Base-by-base conservation (phyloP, 768 basidiomycete genomes). In the Rubroboletus pulcherrimus region DNA sequence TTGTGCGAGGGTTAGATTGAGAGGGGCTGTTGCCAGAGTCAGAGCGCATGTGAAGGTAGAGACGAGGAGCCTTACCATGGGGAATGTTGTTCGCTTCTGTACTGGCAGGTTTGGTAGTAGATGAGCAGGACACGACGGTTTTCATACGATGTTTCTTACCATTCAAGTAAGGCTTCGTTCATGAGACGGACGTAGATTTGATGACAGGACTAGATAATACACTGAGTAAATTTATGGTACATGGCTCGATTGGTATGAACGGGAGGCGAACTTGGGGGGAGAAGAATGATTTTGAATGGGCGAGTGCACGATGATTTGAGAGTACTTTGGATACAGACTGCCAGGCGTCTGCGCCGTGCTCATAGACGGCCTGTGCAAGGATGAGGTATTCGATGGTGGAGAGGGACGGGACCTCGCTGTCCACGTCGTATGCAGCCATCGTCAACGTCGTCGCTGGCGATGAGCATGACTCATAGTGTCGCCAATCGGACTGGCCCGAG, bases 341-440 rank as follows among this genome's bases (percentile, higher is more conserved):
- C 93, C 93, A 94, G 5, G 78, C 78, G 44, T 78, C 73, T 35
- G 83, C 75, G 14, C 93, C 93, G 53, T 86, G 77, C 66, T 94
- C 90, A 71, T 90, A 90, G 41, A 91, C 86, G 0, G 91, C 86
- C 72, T 97, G 94, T 2, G 93, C 84, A 47, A 96, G 80, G 30
- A 97, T 73, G 48, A 97, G 85, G 54, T 82, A 78, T 73, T 95
- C 92, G 51, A 89, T 68, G 47, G 72, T 78, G 59, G 63, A 62
- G 37, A 70, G 68, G 8, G 59, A 39, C 31, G 41, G 24, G 49
- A 50, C 44, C 37, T 57, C 61, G 51, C 33, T 38, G 61, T 53
- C 49, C 47, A 40, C 30, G 47, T 57, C 54, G 39, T 2, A 1
- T 7, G 26, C 47, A 24, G 57, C 29, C 62, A 52, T 63, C 56